Conservation (phyloP, 192 early-diverging fungal species). For the Backusella macrospora region DNA sequence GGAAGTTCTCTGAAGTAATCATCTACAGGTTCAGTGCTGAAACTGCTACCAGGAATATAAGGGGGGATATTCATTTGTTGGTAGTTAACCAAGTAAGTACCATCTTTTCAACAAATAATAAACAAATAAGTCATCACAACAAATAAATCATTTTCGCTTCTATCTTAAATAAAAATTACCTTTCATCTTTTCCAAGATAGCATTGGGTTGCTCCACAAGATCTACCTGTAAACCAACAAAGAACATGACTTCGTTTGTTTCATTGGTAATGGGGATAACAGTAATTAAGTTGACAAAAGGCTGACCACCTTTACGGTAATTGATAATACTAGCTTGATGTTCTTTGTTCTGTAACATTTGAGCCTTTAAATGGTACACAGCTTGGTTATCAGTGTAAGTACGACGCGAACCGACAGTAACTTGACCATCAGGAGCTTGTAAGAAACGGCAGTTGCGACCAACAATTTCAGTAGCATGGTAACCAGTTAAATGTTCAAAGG, state of each 20-base stretch:
- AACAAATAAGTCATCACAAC: not conserved
- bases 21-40: conserved; percentile 22
- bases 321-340: conserved; percentile 63
- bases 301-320: conserved; percentile 63
- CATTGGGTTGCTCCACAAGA: conserved; percentile 67
- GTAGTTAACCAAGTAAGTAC: conserved; percentile 57
- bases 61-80: conserved; percentile 28
- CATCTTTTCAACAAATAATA: conserved; percentile 32
- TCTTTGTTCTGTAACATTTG: conserved; percentile 48
- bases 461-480: conserved; percentile 39
- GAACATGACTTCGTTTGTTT: conserved; percentile 46
- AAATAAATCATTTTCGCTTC: not conserved
- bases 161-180: conserved; percentile 4
- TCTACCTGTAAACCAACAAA: conserved; percentile 68
- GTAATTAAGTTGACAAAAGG: conserved; percentile 70
- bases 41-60: conserved; percentile 1
- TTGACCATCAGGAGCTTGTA: conserved; percentile 46
- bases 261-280: conserved; percentile 51
- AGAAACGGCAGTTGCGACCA: conserved; percentile 47
- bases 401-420: conserved; percentile 48
- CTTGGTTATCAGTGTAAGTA: conserved; percentile 51
- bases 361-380: conserved; percentile 51
- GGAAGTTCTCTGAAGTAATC: conserved; percentile 44
- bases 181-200: conserved; percentile 64
- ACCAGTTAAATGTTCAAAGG: conserved; percentile 60